These are phyloP conservation scores for Dentipellis fragilis DNA, from an alignment of 768 basidiomycete species.

Conservation along the genomic window DNA sequence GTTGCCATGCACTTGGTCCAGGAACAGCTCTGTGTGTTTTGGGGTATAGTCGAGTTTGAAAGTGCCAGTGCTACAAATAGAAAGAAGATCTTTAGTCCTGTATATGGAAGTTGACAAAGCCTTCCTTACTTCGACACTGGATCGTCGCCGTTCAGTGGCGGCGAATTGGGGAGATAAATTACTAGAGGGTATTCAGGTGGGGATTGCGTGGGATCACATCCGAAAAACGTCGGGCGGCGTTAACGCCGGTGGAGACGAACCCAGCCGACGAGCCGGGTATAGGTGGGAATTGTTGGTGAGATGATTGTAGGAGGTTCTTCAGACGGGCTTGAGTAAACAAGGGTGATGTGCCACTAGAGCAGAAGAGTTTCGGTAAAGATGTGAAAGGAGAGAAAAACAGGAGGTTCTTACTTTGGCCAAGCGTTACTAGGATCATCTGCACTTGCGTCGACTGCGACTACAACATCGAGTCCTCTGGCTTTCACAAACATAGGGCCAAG, in stretches of 20 bases:
- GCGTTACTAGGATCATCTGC: slow-evolving; percentile 38
- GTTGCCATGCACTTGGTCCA: slow-evolving; percentile 50
- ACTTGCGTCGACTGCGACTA: slow-evolving; percentile 68
- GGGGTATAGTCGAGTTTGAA: slow-evolving; percentile 52
- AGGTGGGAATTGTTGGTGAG: slow-evolving; percentile 56
- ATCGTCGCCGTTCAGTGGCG: slow-evolving; percentile 50
- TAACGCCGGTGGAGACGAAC: slow-evolving; percentile 53
- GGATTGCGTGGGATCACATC: slow-evolving; percentile 45
- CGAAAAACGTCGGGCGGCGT: slow-evolving; percentile 71
- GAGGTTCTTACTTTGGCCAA: slow-evolving; percentile 54
- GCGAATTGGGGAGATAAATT: slow-evolving; percentile 69
- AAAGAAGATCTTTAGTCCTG: neutral
- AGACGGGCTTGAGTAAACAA: slow-evolving; percentile 34
- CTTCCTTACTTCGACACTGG: slow-evolving; percentile 53
- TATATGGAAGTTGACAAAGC: neutral
- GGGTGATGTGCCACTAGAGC: slow-evolving; percentile 43
- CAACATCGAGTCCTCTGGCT: slow-evolving; percentile 57
- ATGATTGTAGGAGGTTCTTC: slow-evolving; percentile 31
- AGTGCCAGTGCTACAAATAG: slow-evolving; percentile 36
- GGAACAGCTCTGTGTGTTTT: slow-evolving; percentile 43
- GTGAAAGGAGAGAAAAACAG: neutral
- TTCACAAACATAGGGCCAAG: slow-evolving; percentile 63
- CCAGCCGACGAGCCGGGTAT: slow-evolving; percentile 41
- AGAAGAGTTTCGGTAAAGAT: neutral
- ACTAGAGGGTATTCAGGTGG: slow-evolving; percentile 56